Base-by-base conservation (phyloP, 805 yeast genomes). In the Maudiozyma barnettii region DNA sequence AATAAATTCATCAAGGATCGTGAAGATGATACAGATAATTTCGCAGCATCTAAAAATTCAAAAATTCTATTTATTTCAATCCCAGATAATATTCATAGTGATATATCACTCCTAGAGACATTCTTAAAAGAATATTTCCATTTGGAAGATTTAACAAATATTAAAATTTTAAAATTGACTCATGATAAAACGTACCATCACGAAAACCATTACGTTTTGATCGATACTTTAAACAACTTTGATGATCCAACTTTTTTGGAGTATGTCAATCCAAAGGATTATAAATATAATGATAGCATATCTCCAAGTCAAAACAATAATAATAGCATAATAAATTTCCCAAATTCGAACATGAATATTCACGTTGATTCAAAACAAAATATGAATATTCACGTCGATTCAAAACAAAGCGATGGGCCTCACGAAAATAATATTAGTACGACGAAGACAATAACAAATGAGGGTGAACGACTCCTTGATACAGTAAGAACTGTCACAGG, bases 61-160 rank as follows among this genome's bases (percentile, higher is more conserved):
- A 45, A 45, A 44, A 51, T 65, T 10, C 50, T 65, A 31, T 51
- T 65, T 13, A 58, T 63, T 8, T 64, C 68, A 3, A 63, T 65
- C 22, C 67, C 66, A 1, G 64, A 62, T 42, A 51, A 53, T 19
- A 54, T 63, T 10, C 62, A 61, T 45, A 51, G 63, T 35, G 67
- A 65, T 41, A 48, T 62, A 12, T 44, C 53, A 2, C 45, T 65
- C 18, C 42, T 65, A 31, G 66, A 63, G 38, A 58, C 59, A 20
- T 63, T 63, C 39, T 50, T 65, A 36, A 49, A 54, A 19, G 64
- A 63, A 45, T 61, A 63, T 45, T 64, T 65, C 46, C 61, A 61
- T 45, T 44, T 60, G 43, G 61, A 57, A 31, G 56, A 59, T 22
- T 46, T 64, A 39, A 55, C 54, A 30, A 49, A 58, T 39, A 60